phyloP scores from a whole-genome alignment of 2,329 filamentous ascomycete species.

The Rutstroemia sydowiana region DNA sequence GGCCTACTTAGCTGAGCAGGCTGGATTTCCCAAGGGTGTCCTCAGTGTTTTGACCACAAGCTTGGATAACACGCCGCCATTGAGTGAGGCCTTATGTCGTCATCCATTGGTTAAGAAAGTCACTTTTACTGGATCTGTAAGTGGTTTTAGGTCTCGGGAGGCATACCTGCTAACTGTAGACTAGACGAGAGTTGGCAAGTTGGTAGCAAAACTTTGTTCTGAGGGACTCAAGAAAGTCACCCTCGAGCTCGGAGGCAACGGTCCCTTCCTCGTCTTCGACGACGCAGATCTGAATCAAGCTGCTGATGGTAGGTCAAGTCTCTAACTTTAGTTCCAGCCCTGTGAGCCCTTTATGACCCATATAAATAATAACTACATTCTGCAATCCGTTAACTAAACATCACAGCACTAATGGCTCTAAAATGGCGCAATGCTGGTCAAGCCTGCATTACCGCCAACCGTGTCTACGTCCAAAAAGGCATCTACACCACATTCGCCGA shows the following conservation, averaged over 20 bases:
- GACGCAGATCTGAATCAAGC: slow-evolving; percentile 55
- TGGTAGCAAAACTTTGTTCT: slow-evolving; percentile 52
- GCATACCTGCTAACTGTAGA: neutral
- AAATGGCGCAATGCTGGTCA: slow-evolving; percentile 56
- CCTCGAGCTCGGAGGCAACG: slow-evolving; percentile 57
- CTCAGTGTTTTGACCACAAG: slow-evolving; percentile 55
- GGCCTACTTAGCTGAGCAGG: slow-evolving; percentile 45
- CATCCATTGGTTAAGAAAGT: slow-evolving; percentile 55
- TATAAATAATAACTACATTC: too few species aligned
- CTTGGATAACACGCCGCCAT: slow-evolving; percentile 44
- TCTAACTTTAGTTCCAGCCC: too few species aligned
- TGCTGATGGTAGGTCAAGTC: slow-evolving; percentile 38
- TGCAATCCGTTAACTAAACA: neutral
- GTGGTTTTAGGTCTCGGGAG: neutral
- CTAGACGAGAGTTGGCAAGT: slow-evolving; percentile 51
- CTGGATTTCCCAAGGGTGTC: slow-evolving; percentile 52
- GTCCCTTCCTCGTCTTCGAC: slow-evolving; percentile 57
- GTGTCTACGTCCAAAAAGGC: slow-evolving; percentile 55
- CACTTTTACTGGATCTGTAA: slow-evolving; percentile 48
- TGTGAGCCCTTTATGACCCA: too few species aligned
- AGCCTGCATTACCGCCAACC: slow-evolving; percentile 58
- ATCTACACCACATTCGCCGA: slow-evolving; percentile 55
- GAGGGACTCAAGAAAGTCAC: slow-evolving; percentile 58
- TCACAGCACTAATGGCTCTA: slow-evolving; percentile 36
- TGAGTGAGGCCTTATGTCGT: slow-evolving; percentile 47